These are phyloP conservation scores for Irpex sp. DNA, from an alignment of 1,284 basidiomycete species.

Conservation along the genomic window DNA sequence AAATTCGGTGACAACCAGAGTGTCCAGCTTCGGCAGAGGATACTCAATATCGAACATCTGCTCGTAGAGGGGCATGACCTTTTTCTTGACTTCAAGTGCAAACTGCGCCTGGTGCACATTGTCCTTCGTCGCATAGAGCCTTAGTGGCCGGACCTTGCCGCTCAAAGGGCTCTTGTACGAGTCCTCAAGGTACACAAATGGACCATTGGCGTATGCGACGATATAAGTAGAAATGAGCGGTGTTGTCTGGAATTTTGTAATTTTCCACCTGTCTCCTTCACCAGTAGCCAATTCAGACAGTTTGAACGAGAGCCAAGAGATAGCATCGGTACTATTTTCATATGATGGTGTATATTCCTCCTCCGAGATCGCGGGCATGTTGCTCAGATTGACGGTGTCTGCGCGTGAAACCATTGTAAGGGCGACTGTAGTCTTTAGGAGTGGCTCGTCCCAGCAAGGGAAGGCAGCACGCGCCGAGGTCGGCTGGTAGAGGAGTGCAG, in stretches of 20 bases:
- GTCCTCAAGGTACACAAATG: slow-evolving; percentile 72
- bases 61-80: slow-evolving; percentile 91
- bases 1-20: slow-evolving; percentile 80
- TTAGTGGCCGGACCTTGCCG: slow-evolving; percentile 78
- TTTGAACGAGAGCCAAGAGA: slow-evolving; percentile 24
- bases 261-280: slow-evolving; percentile 65
- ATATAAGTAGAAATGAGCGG: slow-evolving; percentile 90
- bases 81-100: slow-evolving; percentile 87
- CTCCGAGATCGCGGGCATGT: slow-evolving; percentile 77
- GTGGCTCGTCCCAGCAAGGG: slow-evolving; percentile 93
- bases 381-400: slow-evolving; percentile 78
- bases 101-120: slow-evolving; percentile 80
- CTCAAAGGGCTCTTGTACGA: slow-evolving; percentile 82
- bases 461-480: slow-evolving; percentile 83
- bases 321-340: slow-evolving; percentile 11
- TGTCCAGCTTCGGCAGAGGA: slow-evolving; percentile 92
- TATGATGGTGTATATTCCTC: slow-evolving; percentile 28
- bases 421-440: slow-evolving; percentile 84
- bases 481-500: slow-evolving; percentile 46
- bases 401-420: slow-evolving; percentile 82
- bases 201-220: slow-evolving; percentile 88
- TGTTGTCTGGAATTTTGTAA: slow-evolving; percentile 75
- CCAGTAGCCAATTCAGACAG: slow-evolving; percentile 16
- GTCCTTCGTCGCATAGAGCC: slow-evolving; percentile 88
- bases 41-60: slow-evolving; percentile 88